Evolutionary conservation across 495 filamentous ascomycete genomes (phyloP).

Genomic region (Lepraria neglecta): DNA sequence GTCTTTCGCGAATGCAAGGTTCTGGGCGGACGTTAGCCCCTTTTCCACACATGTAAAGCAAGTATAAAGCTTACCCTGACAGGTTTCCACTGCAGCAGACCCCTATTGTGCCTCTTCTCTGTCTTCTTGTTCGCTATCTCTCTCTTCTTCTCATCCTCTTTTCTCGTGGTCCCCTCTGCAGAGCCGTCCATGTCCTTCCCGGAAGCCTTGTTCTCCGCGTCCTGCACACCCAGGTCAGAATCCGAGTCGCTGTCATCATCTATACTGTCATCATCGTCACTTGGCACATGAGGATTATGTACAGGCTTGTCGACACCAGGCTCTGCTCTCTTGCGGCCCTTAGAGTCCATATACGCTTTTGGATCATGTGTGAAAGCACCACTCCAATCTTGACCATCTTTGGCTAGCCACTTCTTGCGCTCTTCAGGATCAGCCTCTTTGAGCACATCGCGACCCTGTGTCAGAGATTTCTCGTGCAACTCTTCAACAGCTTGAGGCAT

Average conservation of each 20-base stretch:
- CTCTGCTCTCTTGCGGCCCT: slow-evolving; percentile 48
- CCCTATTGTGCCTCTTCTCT: slow-evolving; percentile 47
- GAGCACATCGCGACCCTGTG: slow-evolving; percentile 71
- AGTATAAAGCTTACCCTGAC: slow-evolving; percentile 32
- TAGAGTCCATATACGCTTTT: slow-evolving; percentile 45
- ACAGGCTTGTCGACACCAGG: slow-evolving; percentile 50
- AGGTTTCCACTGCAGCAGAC: slow-evolving; percentile 52
- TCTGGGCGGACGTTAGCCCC: slow-evolving; percentile 23
- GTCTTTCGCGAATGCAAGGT: slow-evolving; percentile 46
- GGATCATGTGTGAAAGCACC: slow-evolving; percentile 74
- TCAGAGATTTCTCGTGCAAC: slow-evolving; percentile 73
- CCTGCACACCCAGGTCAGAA: slow-evolving; percentile 43
- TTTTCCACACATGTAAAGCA: neutral
- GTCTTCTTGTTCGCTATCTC: slow-evolving; percentile 41
- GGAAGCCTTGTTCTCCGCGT: slow-evolving; percentile 33
- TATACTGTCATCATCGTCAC: slow-evolving; percentile 38
- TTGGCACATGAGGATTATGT: slow-evolving; percentile 51
- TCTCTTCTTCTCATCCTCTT: slow-evolving; percentile 26
- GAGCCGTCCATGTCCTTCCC: slow-evolving; percentile 27
- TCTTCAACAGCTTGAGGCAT: slow-evolving; percentile 59
- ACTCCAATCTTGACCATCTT: slow-evolving; percentile 78
- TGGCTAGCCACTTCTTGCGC: slow-evolving; percentile 68
- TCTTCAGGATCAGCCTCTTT: slow-evolving; percentile 62
- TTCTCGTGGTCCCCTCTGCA: slow-evolving; percentile 22
- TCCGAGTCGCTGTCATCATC: slow-evolving; percentile 37